Conservation (phyloP, 2,329 filamentous ascomycete species). For the Penicillium sp. region DNA sequence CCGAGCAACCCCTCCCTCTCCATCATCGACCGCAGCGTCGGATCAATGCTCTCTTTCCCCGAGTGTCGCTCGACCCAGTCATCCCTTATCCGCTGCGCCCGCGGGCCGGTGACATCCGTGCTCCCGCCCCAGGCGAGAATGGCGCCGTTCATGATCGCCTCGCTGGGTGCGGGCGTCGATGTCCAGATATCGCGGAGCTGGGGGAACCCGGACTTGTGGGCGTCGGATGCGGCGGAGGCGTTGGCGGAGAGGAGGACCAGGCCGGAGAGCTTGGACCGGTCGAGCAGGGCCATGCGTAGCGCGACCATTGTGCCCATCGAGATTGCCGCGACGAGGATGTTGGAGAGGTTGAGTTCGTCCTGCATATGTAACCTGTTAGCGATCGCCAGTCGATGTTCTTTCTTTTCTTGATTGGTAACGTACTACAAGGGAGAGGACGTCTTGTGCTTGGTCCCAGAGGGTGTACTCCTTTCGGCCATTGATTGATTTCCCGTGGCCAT, state of each 20-base stretch:
- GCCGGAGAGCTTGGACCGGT: background rate
- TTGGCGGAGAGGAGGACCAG: slow-evolving; percentile 1
- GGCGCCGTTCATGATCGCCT: slow-evolving; percentile 4
- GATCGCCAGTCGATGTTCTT: no score
- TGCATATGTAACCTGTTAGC: background rate
- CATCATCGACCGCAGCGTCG: slow-evolving; percentile 5
- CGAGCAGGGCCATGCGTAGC: slow-evolving; percentile 3
- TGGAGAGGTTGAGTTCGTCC: slow-evolving; percentile 6
- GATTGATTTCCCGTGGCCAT: slow-evolving; percentile 6
- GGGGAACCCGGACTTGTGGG: background rate
- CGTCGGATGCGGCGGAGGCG: background rate
- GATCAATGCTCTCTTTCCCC: slow-evolving; percentile 1
- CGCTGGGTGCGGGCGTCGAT: slow-evolving; percentile 6
- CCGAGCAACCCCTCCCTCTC: slow-evolving; percentile 1
- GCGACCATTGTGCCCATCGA: slow-evolving; percentile 14
- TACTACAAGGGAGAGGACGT: slow-evolving; percentile 7
- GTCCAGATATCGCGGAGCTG: slow-evolving; percentile 9
- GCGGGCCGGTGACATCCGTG: background rate
- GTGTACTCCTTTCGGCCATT: slow-evolving; percentile 4
- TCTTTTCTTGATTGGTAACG: no score
- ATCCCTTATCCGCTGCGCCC: background rate
- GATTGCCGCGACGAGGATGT: background rate
- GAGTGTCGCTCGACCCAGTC: slow-evolving; percentile 7
- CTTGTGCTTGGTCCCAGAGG: slow-evolving; percentile 10
- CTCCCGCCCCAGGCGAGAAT: slow-evolving; percentile 11